Evolutionary conservation across 2,329 filamentous ascomycete species (phyloP), one percentile per base, ranked within the genome.

Genomic region (Fusarium robinianum): DNA sequence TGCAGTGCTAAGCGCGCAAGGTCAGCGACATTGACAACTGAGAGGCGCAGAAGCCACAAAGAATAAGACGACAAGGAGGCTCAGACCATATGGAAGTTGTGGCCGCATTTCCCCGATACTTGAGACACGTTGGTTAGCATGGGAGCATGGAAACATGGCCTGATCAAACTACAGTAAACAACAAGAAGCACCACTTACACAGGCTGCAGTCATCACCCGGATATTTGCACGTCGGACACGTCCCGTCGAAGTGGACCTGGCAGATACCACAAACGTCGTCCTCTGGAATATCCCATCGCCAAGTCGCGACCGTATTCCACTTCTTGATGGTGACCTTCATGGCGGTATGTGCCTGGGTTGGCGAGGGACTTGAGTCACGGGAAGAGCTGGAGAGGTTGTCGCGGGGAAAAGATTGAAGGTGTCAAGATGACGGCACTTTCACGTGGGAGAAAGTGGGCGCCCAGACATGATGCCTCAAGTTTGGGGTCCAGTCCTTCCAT

Each of bases 201-300:
- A 99, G 77, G 46, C 88, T 88, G 72, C 94, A 99, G 66, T 96
- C 91, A 63, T 99, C 94, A 45, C 94, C 94, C 10, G 94, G 94
- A 65, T 90, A 97, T 77, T 95, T 96, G 83, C 94, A 99, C 41
- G 90, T 95, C 32, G 94, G 91, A 74, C 94, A 99, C 17, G 94
- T 97, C 47, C 91, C 92, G 67, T 99, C 94, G 66, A 97, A 99
- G 63, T 96, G 88, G 51, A 95, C 91, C 66, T 95, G 92, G 72
- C 94, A 99, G 72, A 99, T 99, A 61, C 94, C 94, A 62, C 94
- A 99, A 52, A 97, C 91, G 67, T 99, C 92, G 72, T 96, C 92
- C 62, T 96, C 90, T 16, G 92, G 90, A 63, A 97, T 88, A 67
- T 97, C 89, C 94, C 94, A 99, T 55, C 89, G 85, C 94, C 94